These are phyloP conservation scores for Pyrenopolyporus hunteri DNA, from an alignment of 495 filamentous ascomycete genomes.

Conservation along the genomic window DNA sequence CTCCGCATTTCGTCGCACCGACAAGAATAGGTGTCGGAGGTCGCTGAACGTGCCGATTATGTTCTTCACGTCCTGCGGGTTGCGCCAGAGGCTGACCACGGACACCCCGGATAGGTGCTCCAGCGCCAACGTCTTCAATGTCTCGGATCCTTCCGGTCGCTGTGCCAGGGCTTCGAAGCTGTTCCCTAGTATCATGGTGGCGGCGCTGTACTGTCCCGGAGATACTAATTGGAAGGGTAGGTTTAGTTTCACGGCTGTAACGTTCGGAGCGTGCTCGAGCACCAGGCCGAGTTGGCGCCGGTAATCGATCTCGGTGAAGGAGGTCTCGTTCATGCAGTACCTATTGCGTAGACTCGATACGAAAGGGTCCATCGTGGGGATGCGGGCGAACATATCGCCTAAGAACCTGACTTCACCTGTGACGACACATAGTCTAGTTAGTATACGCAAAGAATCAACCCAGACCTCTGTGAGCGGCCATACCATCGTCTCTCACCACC, in stretches of 20 bases:
- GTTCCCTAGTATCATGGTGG: constrained; percentile 41
- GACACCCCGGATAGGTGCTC: constrained; percentile 35
- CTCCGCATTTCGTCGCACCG: constrained; percentile 31
- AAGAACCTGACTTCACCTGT: constrained; percentile 30
- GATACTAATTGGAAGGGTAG: constrained; percentile 36
- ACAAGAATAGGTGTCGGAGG: constrained; percentile 30
- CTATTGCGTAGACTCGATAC: constrained; percentile 11
- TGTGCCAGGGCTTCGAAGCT: constrained; percentile 34
- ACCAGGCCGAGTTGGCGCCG: constrained; percentile 22
- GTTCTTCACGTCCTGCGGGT: constrained; percentile 40
- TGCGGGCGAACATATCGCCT: constrained; percentile 16
- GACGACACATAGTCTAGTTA: background rate
- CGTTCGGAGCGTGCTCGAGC: constrained; percentile 27
- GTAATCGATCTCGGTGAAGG: constrained; percentile 39
- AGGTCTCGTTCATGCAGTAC: constrained; percentile 36
- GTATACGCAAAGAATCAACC: background rate
- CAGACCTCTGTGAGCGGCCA: background rate
- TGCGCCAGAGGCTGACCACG: constrained; percentile 34
- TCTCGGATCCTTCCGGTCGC: constrained; percentile 26
- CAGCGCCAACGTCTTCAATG: constrained; percentile 28
- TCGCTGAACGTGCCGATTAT: constrained; percentile 24
- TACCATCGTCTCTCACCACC: constrained; percentile 41
- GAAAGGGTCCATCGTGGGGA: constrained; percentile 24
- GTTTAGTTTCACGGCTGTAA: constrained; percentile 26
- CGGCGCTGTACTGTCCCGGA: constrained; percentile 18